A percentile compares a stretch with the other conserved stretches of the same genome.
phyloP scores from a whole-genome alignment of 163 green algal species.

The Coccomyxa subellipsoidea region DNA sequence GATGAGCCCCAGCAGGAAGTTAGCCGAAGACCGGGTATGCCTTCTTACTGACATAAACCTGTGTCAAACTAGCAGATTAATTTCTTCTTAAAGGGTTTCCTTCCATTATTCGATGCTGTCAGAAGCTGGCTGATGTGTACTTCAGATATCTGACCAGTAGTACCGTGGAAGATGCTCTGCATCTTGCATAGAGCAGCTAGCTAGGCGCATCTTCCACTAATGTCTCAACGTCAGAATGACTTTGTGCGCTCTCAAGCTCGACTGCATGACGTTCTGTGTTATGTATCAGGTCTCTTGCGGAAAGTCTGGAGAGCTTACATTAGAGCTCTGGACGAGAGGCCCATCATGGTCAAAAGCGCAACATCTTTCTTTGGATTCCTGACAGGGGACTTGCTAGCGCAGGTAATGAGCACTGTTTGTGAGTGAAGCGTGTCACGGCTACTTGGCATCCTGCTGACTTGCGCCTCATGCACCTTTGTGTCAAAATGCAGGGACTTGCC shows the following conservation, averaged over 20 bases:
- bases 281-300: not conserved
- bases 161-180: no score
- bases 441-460: not conserved
- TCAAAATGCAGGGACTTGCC: not conserved
- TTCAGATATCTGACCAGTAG: no score
- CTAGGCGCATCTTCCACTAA: no score
- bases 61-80: no score
- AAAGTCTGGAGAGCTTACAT: constrained; percentile 33
- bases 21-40: not conserved
- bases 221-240: no score
- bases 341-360: constrained; percentile 34
- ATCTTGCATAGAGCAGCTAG: no score
- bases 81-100: no score
- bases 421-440: not conserved
- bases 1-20: not conserved
- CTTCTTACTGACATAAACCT: no score
- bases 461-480: not conserved
- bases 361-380: constrained; percentile 44
- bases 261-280: no score
- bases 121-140: no score
- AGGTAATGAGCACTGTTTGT: constrained; percentile 10
- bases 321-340: constrained; percentile 22
- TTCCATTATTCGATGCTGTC: no score
- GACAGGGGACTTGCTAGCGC: constrained; percentile 32
- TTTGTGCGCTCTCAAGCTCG: no score